phyloP scores from a whole-genome alignment of 1,284 basidiomycete species.

The Malassezia sp. region DNA sequence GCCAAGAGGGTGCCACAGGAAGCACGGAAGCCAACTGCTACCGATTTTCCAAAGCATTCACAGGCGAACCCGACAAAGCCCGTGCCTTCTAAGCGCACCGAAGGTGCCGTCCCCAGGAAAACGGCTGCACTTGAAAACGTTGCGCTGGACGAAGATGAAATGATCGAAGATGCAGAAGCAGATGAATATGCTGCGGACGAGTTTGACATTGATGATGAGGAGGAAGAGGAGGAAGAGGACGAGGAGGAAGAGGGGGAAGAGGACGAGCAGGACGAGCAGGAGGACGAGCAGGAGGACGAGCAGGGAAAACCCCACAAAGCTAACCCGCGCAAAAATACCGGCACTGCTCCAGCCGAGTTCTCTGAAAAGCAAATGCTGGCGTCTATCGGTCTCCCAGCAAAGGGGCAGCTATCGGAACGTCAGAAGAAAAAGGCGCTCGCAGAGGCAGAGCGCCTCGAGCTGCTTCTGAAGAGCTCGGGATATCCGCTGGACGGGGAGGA shows the following conservation, averaged over 20 bases:
- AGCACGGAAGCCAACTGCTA: no score
- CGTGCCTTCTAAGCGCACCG: no score
- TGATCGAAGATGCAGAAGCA: no score
- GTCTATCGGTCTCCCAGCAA: conserved; percentile 27
- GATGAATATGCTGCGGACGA: no score
- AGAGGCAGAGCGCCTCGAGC: conserved; percentile 43
- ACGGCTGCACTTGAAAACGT: no score
- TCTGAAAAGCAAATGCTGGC: conserved; percentile 11
- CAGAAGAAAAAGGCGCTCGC: conserved; percentile 43
- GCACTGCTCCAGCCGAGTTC: background rate
- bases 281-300: conserved; percentile 18
- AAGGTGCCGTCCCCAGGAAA: no score
- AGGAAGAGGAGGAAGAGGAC: background rate
- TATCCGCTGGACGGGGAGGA: conserved; percentile 31
- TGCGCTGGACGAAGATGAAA: no score
- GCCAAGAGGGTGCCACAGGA: no score
- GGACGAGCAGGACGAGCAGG: conserved; percentile 18
- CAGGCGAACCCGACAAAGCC: no score
- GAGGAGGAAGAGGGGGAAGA: conserved; percentile 20
- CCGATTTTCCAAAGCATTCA: no score
- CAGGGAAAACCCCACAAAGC: conserved; percentile 13
- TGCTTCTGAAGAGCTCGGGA: conserved; percentile 41
- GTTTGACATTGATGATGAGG: conserved; percentile 21
- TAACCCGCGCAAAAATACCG: no score
- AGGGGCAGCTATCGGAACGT: conserved; percentile 34